Evolutionary conservation across 805 yeast genomes (phyloP), one percentile per base, ranked within the genome.

Genomic region (Wickerhamomyces bisporus): DNA sequence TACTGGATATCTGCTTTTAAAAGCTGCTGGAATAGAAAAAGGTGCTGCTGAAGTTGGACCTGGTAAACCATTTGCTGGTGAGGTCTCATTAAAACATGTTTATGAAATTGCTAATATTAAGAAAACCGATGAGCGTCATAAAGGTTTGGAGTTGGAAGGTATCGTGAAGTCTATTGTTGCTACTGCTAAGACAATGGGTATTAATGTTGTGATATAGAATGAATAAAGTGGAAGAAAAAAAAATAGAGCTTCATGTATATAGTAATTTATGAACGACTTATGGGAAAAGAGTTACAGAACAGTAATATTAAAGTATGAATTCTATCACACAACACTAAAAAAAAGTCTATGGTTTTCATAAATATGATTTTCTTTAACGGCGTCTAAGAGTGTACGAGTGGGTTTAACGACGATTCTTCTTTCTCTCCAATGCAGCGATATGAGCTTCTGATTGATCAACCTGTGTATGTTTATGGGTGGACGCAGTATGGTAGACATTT

Each of bases 391-490:
- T n/a, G n/a, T n/a, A 26, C 15, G 15, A 26, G 15, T 12, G 13
- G 13, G 15, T 26, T 28, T 30, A 30, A 19, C 18, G 11, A 32
- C 35, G 28, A 28, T 72, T 75, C 65, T 86, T 89, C 57, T 80
- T 85, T 68, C 80, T 85, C 57, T 89, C 97, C 48, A 89, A 72
- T 42, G 89, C 82, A 10, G 97, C 96, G 64, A 89, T 89, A 60
- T 89, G 98, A 0, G 98, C 98, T 50, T 86, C 95, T 43, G 86
- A 80, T 58, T 86, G 95, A 49, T 88, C 96, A 35, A 89, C 97
- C 47, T 76, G 77, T 2, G 96, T 86, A 58, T 89, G 98, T 25
- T 71, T 71, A 57, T 89, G 98, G 52, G 78, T 80, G 7, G 66
- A 60, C 16, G 79, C 76, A 25, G 62, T 62, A 35, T 65, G 60